Evolutionary conservation across 441 rosid genomes (phyloP).

Genomic region (Caryocar brasiliense): DNA sequence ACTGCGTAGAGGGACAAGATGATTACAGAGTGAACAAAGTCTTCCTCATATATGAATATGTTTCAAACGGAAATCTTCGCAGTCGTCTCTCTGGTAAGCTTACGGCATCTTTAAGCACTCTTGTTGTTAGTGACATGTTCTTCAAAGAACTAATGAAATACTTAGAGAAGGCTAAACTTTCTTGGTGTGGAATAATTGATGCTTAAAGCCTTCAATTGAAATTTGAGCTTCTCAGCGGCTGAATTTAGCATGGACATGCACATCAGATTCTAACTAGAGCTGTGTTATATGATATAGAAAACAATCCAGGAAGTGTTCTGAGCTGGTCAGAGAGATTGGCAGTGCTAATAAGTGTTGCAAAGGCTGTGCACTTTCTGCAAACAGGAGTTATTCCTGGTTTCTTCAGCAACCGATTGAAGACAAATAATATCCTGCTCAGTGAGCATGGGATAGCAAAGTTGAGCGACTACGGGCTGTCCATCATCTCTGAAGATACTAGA

Average conservation of each 20-base stretch:
- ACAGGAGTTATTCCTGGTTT: constrained; percentile 84
- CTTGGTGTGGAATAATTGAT: no score
- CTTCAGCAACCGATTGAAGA: constrained; percentile 59
- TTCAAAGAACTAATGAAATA: no score
- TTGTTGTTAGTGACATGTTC: not conserved
- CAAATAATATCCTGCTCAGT: constrained; percentile 53
- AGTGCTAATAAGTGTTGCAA: constrained; percentile 49
- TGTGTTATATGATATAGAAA: constrained; percentile 23
- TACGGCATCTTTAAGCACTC: not conserved
- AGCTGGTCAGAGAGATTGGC: constrained; percentile 70
- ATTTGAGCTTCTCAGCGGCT: no score
- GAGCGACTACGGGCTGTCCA: constrained; percentile 67
- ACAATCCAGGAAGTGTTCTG: constrained; percentile 26
- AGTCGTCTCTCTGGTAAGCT: constrained; percentile 45
- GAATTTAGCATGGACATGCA: no score
- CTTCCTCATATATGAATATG: constrained; percentile 47
- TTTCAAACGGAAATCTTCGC: constrained; percentile 46
- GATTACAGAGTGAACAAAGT: constrained; percentile 30
- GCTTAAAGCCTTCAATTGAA: no score
- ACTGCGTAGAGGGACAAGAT: constrained; percentile 41
- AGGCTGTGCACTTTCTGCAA: constrained; percentile 75
- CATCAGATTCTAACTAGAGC: no score
- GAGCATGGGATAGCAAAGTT: constrained; percentile 58
- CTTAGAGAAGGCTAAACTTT: no score
- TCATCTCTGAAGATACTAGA: constrained; percentile 48